phyloP scores from a whole-genome alignment of 1,139 yeast species.

The Suhomyces panamericanus region DNA sequence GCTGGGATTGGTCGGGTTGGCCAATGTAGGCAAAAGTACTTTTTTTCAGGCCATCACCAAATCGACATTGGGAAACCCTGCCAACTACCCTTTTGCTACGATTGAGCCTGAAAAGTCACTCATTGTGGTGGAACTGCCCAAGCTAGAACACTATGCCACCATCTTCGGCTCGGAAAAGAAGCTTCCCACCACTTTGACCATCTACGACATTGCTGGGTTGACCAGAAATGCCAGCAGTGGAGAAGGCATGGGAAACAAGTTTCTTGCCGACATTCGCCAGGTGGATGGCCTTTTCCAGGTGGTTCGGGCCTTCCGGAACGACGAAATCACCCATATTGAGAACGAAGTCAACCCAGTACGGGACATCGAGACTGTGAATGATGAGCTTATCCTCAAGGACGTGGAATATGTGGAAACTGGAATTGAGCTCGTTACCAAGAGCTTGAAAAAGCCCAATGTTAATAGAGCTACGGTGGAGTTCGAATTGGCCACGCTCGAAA shows the following conservation, averaged over 20 bases:
- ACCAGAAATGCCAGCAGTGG: conserved; percentile 74
- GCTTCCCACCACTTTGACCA: conserved; percentile 57
- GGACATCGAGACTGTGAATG: conserved; percentile 67
- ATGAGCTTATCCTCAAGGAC: conserved; percentile 72
- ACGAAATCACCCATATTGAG: conserved; percentile 73
- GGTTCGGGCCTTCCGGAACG: conserved; percentile 65
- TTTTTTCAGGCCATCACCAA: conserved; percentile 71
- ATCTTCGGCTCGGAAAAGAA: conserved; percentile 53
- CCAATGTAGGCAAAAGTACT: conserved; percentile 75
- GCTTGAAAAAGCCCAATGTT: conserved; percentile 40
- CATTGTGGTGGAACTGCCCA: conserved; percentile 54
- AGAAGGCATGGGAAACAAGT: conserved; percentile 77
- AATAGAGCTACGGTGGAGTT: conserved; percentile 32
- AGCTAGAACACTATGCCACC: conserved; percentile 43
- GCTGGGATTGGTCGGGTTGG: conserved; percentile 66
- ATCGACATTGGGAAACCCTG: conserved; percentile 69
- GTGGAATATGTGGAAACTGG: conserved; percentile 63
- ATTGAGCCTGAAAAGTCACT: conserved; percentile 71
- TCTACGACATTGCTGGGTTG: conserved; percentile 74
- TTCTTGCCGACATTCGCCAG: conserved; percentile 65
- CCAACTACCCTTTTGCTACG: conserved; percentile 80
- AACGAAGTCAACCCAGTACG: conserved; percentile 63
- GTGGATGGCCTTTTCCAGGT: conserved; percentile 77
- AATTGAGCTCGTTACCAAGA: conserved; percentile 46
- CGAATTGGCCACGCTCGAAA: conserved; percentile 49